Evolutionary conservation across 129 eudicot genomes (phyloP).

Genomic region (Sambucus nigra): DNA sequence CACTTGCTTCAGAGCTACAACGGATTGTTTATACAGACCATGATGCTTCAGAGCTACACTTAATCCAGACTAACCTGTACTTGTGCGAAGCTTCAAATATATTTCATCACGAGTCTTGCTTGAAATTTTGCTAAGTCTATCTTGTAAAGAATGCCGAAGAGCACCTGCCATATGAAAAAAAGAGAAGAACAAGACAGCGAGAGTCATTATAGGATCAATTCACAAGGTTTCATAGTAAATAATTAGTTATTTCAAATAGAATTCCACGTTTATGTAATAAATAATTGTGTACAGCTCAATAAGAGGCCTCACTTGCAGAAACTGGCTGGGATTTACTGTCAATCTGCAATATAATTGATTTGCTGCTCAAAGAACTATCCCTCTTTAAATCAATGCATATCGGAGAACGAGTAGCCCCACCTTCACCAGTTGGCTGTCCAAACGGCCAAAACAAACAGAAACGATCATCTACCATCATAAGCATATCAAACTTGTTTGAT

Average conservation of each 20-base stretch:
- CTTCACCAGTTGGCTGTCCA: slow-evolving; percentile 97
- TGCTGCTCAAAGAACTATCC: slow-evolving; percentile 79
- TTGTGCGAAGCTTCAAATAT: slow-evolving; percentile 79
- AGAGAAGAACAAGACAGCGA: slow-evolving; percentile 8
- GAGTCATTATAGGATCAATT: slow-evolving; percentile 17
- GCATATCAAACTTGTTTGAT: background rate
- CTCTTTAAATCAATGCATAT: slow-evolving; percentile 72
- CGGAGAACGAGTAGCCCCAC: slow-evolving; percentile 98
- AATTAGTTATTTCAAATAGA: background rate
- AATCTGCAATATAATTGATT: slow-evolving; percentile 77
- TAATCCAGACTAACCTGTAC: slow-evolving; percentile 63
- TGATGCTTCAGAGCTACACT: background rate
- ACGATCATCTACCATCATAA: too few relatives aligned
- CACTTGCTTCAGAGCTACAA: background rate
- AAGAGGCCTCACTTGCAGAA: slow-evolving; percentile 81
- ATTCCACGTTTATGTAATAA: slow-evolving; percentile 7
- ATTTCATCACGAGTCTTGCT: slow-evolving; percentile 89
- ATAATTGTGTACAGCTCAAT: slow-evolving; percentile 13
- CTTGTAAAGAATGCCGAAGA: slow-evolving; percentile 94
- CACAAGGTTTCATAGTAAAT: slow-evolving; percentile 2
- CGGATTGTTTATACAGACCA: too few relatives aligned
- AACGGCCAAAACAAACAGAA: slow-evolving; percentile 1
- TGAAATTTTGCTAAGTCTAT: slow-evolving; percentile 80
- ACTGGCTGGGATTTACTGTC: slow-evolving; percentile 93
- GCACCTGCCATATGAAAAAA: slow-evolving; percentile 47